These are phyloP conservation scores for Pichia sp. DNA, from an alignment of 1,139 yeast species.

Conservation along the genomic window DNA sequence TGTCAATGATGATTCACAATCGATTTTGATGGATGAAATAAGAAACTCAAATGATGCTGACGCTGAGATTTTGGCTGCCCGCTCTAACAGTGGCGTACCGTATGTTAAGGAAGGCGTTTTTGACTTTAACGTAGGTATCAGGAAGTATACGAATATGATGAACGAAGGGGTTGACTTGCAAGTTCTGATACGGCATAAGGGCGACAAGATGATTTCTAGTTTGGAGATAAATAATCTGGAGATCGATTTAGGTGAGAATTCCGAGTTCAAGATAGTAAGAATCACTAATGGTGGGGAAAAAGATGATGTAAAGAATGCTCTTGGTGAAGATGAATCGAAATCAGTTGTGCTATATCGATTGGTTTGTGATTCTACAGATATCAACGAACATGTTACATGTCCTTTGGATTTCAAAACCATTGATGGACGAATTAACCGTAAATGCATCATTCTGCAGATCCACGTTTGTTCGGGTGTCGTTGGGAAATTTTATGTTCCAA, in stretches of 20 bases:
- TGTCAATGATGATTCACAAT: conserved; percentile 7
- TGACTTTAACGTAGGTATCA: conserved; percentile 24
- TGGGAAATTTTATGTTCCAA: conserved; percentile 22
- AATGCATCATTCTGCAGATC: conserved; percentile 25
- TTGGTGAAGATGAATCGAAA: neutral
- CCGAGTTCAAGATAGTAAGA: conserved; percentile 3
- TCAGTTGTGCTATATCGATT: neutral
- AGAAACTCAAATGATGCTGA: neutral
- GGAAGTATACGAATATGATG: conserved; percentile 18
- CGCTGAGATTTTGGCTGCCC: conserved; percentile 3
- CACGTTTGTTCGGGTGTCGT: conserved; percentile 18
- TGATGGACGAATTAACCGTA: conserved; percentile 6
- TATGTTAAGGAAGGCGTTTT: conserved; percentile 25
- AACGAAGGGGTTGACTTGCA: conserved; percentile 30
- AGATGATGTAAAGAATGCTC: neutral
- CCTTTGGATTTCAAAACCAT: conserved; percentile 3
- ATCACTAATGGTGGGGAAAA: conserved; percentile 4
- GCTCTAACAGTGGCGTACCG: conserved; percentile 9
- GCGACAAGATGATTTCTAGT: conserved; percentile 25
- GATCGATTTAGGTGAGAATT: conserved; percentile 22
- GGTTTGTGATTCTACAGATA: neutral
- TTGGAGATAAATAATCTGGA: conserved; percentile 25
- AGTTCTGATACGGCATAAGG: conserved; percentile 26
- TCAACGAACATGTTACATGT: neutral
- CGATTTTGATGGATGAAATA: neutral